A percentile compares a stretch with the other conserved stretches of the same genome.
Evolutionary conservation across 805 yeast species (phyloP).

Genomic region (Candida maltosa): DNA sequence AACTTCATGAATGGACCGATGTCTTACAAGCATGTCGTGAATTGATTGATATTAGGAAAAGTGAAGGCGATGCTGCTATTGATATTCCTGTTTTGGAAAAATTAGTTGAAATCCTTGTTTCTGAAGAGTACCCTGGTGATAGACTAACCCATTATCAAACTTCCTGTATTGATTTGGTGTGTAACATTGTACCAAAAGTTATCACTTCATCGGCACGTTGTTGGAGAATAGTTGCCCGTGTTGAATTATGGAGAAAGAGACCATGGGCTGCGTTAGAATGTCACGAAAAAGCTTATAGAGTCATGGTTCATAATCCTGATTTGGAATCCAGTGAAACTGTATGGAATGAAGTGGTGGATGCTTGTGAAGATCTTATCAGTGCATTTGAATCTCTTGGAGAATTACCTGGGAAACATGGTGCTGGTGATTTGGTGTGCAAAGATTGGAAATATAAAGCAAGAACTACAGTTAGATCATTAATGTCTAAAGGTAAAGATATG

Average conservation of each 20-base stretch:
- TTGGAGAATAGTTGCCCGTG: constrained; percentile 83
- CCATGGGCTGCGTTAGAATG: constrained; percentile 89
- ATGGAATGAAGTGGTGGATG: constrained; percentile 79
- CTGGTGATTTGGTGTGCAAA: constrained; percentile 81
- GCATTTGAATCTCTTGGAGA: constrained; percentile 90
- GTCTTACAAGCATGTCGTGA: constrained; percentile 73
- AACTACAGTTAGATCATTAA: constrained; percentile 64
- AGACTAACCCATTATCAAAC: constrained; percentile 61
- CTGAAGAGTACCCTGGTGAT: constrained; percentile 45
- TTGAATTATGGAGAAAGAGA: constrained; percentile 78
- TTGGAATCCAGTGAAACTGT: constrained; percentile 54
- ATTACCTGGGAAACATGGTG: constrained; percentile 71
- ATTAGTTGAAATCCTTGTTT: constrained; percentile 60
- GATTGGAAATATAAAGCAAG: constrained; percentile 89
- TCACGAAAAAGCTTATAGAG: constrained; percentile 83
- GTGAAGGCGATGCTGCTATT: constrained; percentile 53
- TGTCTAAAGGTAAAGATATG: constrained; percentile 71
- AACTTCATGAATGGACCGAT: constrained; percentile 83
- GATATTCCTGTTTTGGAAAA: constrained; percentile 76
- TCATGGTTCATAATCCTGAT: constrained; percentile 61
- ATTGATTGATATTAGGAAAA: constrained; percentile 55
- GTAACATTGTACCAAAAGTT: constrained; percentile 63
- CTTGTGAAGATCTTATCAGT: constrained; percentile 74
- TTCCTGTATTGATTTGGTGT: constrained; percentile 68
- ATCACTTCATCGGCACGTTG: constrained; percentile 64